These are phyloP conservation scores for Lactuca sativa DNA, from an alignment of 129 eudicot species.

Conservation along the genomic window DNA sequence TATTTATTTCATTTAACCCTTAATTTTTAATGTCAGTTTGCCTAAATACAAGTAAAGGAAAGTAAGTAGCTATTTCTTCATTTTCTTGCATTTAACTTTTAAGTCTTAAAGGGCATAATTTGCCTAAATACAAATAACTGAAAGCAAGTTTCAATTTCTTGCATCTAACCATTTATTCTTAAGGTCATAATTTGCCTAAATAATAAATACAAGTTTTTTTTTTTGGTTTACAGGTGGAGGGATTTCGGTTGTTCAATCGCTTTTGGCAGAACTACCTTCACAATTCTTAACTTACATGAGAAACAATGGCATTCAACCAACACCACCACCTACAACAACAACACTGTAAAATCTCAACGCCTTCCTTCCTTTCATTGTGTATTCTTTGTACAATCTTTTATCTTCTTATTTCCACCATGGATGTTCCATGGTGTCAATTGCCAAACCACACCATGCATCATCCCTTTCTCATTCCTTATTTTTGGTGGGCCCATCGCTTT, in stretches of 20 bases:
- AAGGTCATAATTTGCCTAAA: too few species aligned
- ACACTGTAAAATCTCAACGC: constrained; percentile 36
- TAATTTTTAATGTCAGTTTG: too few species aligned
- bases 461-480: constrained; percentile 10
- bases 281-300: constrained; percentile 87
- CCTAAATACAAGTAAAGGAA: too few species aligned
- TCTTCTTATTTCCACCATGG: constrained; percentile 4
- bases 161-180: too few species aligned
- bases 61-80: too few species aligned
- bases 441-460: constrained; percentile 7
- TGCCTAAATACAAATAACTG: too few species aligned
- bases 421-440: constrained; percentile 12
- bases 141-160: too few species aligned
- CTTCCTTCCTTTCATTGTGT: background rate
- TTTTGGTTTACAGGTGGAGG: constrained; percentile 58
- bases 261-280: constrained; percentile 84
- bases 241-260: constrained; percentile 77
- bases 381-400: constrained; percentile 31
- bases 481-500: constrained; percentile 12
- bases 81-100: too few species aligned
- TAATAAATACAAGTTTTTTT: background rate
- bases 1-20: too few species aligned
- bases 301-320: constrained; percentile 62
- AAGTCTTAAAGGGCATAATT: too few species aligned
- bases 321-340: constrained; percentile 17